Base-by-base conservation (phyloP, 768 basidiomycete species). In the Podaxis sp. region DNA sequence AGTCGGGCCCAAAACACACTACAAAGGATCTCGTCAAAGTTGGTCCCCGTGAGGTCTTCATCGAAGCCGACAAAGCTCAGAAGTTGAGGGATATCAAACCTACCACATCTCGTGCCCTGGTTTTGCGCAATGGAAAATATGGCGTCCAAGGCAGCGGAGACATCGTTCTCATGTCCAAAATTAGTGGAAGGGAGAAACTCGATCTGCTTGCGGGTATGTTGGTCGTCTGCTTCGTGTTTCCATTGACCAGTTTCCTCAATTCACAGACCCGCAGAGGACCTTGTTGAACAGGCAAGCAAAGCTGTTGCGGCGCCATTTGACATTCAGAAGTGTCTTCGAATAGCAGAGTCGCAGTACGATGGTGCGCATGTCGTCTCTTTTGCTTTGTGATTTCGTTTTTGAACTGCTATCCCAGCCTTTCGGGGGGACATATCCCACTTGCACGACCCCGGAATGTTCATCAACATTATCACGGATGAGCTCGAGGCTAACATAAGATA, bases 141-240 rank as follows among this genome's bases (percentile, higher is more conserved):
- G 90, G 89, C 11, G 78, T 88, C 28, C 79, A 79, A 56, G 90
- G 90, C 44, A 84, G 84, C 4, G 89, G 89, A 16, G 89, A 91
- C 71, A 18, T 91, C 48, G 70, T 86, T 50, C 71, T 82, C 50
- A 75, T 77, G 56, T 80, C 74, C 25, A 88, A 80, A 68, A 81
- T 90, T 63, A 85, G 80, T 52, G 91, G 91, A 0, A 80, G 88
- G 67, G 91, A 92, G 72, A 92, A 92, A 67, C 77, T 93, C 32
- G 89, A 91, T 70, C 78, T 92, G 25, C 74, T 92, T 32, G 89
- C 89, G 65, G 90, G 91, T 89, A 68, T 61, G 75, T 72, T 36
- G 25, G 40, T 50, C 56, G 44, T 40, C 35, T 56, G 37, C 18
- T 59, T 64, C 25, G 38, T 36, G 50, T 59, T 61, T 57, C 56